These are phyloP conservation scores for Chiua virens DNA, from an alignment of 768 basidiomycete genomes.

Conservation along the genomic window DNA sequence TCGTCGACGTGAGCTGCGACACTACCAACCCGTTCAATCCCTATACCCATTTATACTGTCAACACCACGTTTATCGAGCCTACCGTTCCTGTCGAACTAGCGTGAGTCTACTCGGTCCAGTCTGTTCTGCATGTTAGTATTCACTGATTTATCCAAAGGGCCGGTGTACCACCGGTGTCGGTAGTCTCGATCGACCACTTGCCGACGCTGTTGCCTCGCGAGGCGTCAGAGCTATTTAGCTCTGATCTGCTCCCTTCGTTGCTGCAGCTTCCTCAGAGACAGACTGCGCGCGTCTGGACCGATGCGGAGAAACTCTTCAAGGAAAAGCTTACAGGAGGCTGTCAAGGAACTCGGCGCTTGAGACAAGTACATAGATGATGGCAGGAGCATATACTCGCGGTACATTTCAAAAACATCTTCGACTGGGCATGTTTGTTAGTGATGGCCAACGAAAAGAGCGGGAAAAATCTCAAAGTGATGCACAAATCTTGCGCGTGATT, in stretches of 20 bases:
- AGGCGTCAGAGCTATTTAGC: constrained; percentile 97
- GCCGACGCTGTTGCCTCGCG: constrained; percentile 91
- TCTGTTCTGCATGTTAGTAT: constrained; percentile 9
- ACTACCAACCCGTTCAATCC: constrained; percentile 99
- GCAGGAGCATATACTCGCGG: no score
- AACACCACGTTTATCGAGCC: constrained; percentile 95
- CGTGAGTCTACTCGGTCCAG: constrained; percentile 44
- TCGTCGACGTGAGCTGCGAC: constrained; percentile 98
- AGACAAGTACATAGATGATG: neutral
- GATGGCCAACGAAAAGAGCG: neutral
- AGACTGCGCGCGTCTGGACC: constrained; percentile 76
- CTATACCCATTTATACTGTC: constrained; percentile 88
- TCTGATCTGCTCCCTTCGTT: constrained; percentile 82
- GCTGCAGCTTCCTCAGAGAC: constrained; percentile 67
- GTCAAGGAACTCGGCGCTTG: constrained; percentile 15
- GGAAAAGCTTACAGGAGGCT: constrained; percentile 61
- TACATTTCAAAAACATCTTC: neutral
- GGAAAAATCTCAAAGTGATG: no score
- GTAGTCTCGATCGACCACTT: constrained; percentile 97
- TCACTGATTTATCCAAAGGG: constrained; percentile 33
- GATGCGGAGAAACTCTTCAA: constrained; percentile 84
- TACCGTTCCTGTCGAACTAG: constrained; percentile 82
- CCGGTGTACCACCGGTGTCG: constrained; percentile 65
- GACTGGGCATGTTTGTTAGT: neutral
- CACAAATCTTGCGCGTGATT: no score